Evolutionary conservation across 192 early-diverging fungal genomes (phyloP).

Genomic region (Radiomyces spectabilis): DNA sequence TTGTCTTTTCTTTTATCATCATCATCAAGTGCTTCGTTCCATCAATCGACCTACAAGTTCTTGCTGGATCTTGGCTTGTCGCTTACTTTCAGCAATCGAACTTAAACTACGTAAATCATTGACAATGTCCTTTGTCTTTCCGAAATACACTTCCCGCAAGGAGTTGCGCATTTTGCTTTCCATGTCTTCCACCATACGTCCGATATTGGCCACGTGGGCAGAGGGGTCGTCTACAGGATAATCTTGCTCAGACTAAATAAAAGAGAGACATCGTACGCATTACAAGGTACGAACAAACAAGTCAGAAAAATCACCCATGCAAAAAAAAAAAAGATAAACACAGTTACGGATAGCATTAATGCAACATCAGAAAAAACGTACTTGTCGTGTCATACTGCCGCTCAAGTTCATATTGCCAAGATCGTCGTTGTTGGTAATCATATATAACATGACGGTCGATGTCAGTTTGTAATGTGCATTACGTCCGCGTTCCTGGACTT

Average conservation of each 20-base stretch:
- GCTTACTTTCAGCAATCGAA: slow-evolving; percentile 66
- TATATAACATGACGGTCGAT: slow-evolving; percentile 92
- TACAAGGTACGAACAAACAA: too few relatives aligned
- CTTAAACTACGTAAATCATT: slow-evolving; percentile 82
- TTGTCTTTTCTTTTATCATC: too few relatives aligned
- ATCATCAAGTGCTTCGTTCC: too few relatives aligned
- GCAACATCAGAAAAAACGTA: slow-evolving; percentile 30
- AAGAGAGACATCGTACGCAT: too few relatives aligned
- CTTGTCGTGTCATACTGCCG: slow-evolving; percentile 91
- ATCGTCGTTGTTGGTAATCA: slow-evolving; percentile 61
- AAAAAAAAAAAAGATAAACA: too few relatives aligned
- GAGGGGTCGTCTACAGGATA: slow-evolving; percentile 61
- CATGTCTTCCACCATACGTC: slow-evolving; percentile 96
- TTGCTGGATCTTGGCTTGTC: slow-evolving; percentile 70
- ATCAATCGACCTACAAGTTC: slow-evolving; percentile 73
- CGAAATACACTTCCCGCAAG: slow-evolving; percentile 94
- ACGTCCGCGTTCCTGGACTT: slow-evolving; percentile 79
- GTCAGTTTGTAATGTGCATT: slow-evolving; percentile 94
- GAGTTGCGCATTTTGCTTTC: slow-evolving; percentile 95
- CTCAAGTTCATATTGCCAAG: slow-evolving; percentile 76
- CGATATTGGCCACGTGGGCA: slow-evolving; percentile 90
- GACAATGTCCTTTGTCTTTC: slow-evolving; percentile 94
- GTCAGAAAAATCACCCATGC: too few relatives aligned
- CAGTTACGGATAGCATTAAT: too few relatives aligned
- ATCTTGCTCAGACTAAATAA: slow-evolving; percentile 73